These are phyloP conservation scores for Pseudevernia furfuracea DNA, from an alignment of 495 filamentous ascomycete species.

Conservation along the genomic window DNA sequence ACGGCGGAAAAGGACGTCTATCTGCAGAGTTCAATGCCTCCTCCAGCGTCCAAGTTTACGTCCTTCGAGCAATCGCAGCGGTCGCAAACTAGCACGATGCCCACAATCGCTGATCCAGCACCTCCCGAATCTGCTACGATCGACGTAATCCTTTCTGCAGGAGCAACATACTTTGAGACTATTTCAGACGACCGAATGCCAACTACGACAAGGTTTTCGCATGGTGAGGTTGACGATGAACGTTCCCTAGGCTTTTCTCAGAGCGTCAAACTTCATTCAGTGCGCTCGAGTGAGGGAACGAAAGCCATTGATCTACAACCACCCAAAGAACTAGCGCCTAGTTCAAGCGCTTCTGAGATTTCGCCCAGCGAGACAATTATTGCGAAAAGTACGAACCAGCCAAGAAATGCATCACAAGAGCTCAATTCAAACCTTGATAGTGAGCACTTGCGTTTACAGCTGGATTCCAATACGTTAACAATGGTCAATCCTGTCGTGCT, in stretches of 20 bases:
- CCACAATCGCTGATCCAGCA: background rate
- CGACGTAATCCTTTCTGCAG: too few relatives aligned
- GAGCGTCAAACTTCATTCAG: background rate
- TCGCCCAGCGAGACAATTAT: background rate
- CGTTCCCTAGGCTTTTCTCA: background rate
- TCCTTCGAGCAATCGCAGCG: conserved; percentile 6
- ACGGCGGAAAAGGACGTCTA: background rate
- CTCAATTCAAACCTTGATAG: background rate
- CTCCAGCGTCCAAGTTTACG: background rate
- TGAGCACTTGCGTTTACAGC: background rate
- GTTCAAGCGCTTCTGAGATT: background rate
- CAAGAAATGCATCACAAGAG: background rate
- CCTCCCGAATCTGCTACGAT: background rate
- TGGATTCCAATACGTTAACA: background rate
- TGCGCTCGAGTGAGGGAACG: background rate
- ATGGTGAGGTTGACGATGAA: background rate
- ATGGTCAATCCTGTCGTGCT: background rate
- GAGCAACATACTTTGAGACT: background rate
- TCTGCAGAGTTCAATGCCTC: background rate
- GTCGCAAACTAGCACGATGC: background rate
- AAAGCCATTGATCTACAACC: background rate
- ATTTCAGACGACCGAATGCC: conserved; percentile 7
- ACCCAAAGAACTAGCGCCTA: background rate
- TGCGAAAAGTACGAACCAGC: background rate
- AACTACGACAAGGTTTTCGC: conserved; percentile 5